phyloP scores from a whole-genome alignment of 2,329 filamentous ascomycete species.

The Xenosphaeropsis pyriputrescens region DNA sequence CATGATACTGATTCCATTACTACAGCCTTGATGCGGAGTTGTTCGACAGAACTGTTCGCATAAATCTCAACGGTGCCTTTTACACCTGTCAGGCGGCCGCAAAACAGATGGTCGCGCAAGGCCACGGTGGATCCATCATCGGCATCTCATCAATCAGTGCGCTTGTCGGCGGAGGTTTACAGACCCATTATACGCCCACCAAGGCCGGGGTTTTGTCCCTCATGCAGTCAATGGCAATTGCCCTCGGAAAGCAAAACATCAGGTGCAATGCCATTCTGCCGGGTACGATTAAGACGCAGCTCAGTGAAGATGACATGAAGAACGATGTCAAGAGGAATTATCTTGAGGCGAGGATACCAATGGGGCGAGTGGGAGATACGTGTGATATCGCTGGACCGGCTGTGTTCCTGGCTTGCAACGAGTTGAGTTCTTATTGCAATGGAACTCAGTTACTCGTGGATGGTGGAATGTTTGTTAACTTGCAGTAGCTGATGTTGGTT shows the following conservation, averaged over 20 bases:
- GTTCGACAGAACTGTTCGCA: slow-evolving; percentile 56
- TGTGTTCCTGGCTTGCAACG: slow-evolving; percentile 68
- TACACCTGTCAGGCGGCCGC: slow-evolving; percentile 77
- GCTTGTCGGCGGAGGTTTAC: slow-evolving; percentile 61
- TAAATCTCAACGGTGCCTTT: slow-evolving; percentile 81
- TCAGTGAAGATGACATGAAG: slow-evolving; percentile 72
- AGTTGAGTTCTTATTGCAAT: slow-evolving; percentile 67
- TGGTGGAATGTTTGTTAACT: slow-evolving; percentile 81
- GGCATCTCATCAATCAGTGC: slow-evolving; percentile 60
- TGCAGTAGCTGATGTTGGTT: slow-evolving; percentile 37
- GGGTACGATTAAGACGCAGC: slow-evolving; percentile 69
- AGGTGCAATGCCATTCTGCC: slow-evolving; percentile 75
- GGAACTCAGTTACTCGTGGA: slow-evolving; percentile 77
- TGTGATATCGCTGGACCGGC: slow-evolving; percentile 68
- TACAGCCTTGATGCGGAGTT: slow-evolving; percentile 50
- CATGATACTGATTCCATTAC: not conserved
- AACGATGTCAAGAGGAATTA: slow-evolving; percentile 58
- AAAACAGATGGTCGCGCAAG: slow-evolving; percentile 59
- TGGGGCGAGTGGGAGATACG: slow-evolving; percentile 59
- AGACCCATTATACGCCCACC: slow-evolving; percentile 79
- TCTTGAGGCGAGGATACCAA: slow-evolving; percentile 69
- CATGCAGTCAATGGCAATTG: slow-evolving; percentile 73
- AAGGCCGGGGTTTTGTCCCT: slow-evolving; percentile 70
- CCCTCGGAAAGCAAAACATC: slow-evolving; percentile 61
- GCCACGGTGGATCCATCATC: slow-evolving; percentile 62